Percentiles rank a stretch among this genome's conserved stretches.
phyloP scores from a whole-genome alignment of 2,329 filamentous ascomycete species.

The Aspergillus sp. region DNA sequence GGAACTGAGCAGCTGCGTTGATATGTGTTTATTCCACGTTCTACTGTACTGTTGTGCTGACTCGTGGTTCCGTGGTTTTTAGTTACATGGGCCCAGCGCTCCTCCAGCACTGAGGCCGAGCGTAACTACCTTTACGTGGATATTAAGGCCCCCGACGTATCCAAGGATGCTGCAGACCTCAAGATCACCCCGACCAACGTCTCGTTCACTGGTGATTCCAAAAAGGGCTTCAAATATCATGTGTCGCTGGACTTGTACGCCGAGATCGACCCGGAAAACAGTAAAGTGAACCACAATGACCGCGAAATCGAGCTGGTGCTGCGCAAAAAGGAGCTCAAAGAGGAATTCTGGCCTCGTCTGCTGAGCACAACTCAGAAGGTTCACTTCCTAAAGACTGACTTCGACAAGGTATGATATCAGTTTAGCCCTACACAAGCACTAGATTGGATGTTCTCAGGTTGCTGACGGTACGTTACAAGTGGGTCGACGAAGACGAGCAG shows the following conservation, averaged over 20 bases:
- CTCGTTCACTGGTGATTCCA: slow-evolving; percentile 74
- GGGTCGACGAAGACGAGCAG: slow-evolving; percentile 98
- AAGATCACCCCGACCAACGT: slow-evolving; percentile 71
- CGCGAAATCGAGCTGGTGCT: slow-evolving; percentile 86
- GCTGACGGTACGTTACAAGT: slow-evolving; percentile 41
- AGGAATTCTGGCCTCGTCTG: slow-evolving; percentile 91
- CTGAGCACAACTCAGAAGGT: slow-evolving; percentile 83
- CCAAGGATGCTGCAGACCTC: slow-evolving; percentile 66
- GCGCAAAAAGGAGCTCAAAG: slow-evolving; percentile 91
- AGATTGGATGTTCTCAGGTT: neutral
- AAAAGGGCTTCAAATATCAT: slow-evolving; percentile 78
- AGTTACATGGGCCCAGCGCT: slow-evolving; percentile 99
- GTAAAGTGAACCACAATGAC: slow-evolving; percentile 78
- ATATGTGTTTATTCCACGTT: neutral
- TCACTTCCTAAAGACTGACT: slow-evolving; percentile 97
- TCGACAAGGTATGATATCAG: slow-evolving; percentile 66
- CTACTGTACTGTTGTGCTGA: slow-evolving; percentile 3
- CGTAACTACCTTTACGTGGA: slow-evolving; percentile 96
- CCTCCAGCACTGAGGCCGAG: slow-evolving; percentile 64
- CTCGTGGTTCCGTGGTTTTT: slow-evolving; percentile 10
- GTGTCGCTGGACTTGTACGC: slow-evolving; percentile 79
- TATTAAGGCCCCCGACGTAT: slow-evolving; percentile 79
- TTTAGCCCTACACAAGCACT: neutral
- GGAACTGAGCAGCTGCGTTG: neutral
- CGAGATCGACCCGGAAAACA: slow-evolving; percentile 79